Evolutionary conservation across 2,329 filamentous ascomycete genomes (phyloP).

Genomic region (Aspergillus brasiliensis): DNA sequence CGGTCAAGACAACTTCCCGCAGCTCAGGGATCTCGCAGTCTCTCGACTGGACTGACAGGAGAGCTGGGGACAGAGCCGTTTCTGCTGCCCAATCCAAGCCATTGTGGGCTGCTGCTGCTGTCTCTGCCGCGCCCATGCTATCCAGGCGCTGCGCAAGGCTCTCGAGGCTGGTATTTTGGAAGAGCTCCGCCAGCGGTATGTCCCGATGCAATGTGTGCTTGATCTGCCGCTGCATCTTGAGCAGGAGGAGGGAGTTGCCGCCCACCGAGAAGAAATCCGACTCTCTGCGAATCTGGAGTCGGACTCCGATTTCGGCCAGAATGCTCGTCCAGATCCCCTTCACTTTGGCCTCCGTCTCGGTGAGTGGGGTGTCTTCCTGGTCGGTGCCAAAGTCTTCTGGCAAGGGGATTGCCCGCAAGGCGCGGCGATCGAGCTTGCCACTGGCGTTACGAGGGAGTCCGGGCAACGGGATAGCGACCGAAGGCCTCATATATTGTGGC

Average conservation of each 20-base stretch:
- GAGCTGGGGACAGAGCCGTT: background rate
- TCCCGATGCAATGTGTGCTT: background rate
- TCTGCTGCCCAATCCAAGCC: background rate
- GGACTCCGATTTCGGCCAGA: background rate
- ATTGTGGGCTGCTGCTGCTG: no score
- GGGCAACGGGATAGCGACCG: constrained; percentile 27
- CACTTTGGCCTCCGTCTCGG: background rate
- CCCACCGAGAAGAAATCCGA: background rate
- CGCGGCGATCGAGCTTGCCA: constrained; percentile 32
- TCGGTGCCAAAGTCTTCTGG: background rate
- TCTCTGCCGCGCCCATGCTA: no score
- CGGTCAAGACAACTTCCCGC: background rate
- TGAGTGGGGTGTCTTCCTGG: background rate
- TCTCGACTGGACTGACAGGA: background rate
- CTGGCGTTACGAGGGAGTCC: constrained; percentile 31
- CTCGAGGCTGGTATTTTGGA: background rate
- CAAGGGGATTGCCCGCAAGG: background rate
- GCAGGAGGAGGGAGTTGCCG: background rate
- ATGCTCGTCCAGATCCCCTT: background rate
- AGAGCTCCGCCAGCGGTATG: background rate
- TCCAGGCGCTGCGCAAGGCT: background rate
- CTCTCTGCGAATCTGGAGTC: background rate
- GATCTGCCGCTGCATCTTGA: background rate
- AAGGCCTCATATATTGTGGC: constrained; percentile 42
- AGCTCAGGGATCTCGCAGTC: background rate